Evolutionary conservation across 2,329 filamentous ascomycete species (phyloP).

Genomic region (Mycocentrospora acerina): DNA sequence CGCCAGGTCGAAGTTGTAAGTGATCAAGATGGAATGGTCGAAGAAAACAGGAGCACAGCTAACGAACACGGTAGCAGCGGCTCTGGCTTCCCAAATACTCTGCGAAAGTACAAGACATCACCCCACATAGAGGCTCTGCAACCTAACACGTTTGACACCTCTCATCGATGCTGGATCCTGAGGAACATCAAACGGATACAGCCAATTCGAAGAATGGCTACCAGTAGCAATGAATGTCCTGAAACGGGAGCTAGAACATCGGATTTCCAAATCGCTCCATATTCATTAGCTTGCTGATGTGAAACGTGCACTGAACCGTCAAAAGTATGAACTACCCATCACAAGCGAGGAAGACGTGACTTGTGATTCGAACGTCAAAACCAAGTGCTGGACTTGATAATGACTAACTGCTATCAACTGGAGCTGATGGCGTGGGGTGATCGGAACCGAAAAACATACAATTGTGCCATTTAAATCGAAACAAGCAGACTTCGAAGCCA

Average conservation of each 20-base stretch:
- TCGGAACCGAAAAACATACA: too few species aligned
- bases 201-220: slow-evolving; percentile 4
- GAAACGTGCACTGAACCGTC: slow-evolving; percentile 36
- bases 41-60: slow-evolving; percentile 32
- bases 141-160: slow-evolving; percentile 25
- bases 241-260: slow-evolving; percentile 19
- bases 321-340: slow-evolving; percentile 33
- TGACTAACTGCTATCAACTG: too few species aligned
- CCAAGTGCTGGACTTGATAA: too few species aligned
- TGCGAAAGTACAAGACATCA: slow-evolving; percentile 4
- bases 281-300: slow-evolving; percentile 23
- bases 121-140: slow-evolving; percentile 14
- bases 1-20: slow-evolving; percentile 18
- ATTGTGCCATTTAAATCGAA: too few species aligned
- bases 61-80: slow-evolving; percentile 20
- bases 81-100: slow-evolving; percentile 17
- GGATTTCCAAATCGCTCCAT: slow-evolving; percentile 15
- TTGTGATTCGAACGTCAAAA: slow-evolving; percentile 26
- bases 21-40: slow-evolving; percentile 2
- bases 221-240: slow-evolving; percentile 10
- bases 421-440: too few species aligned
- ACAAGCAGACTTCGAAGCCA: too few species aligned
- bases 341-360: slow-evolving; percentile 25
- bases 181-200: slow-evolving; percentile 5
- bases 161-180: slow-evolving; percentile 11